Evolutionary conservation across 2,329 filamentous ascomycete species (phyloP), one percentile per base, ranked within the genome.

Genomic region (Ploettnerulaceae sp.): DNA sequence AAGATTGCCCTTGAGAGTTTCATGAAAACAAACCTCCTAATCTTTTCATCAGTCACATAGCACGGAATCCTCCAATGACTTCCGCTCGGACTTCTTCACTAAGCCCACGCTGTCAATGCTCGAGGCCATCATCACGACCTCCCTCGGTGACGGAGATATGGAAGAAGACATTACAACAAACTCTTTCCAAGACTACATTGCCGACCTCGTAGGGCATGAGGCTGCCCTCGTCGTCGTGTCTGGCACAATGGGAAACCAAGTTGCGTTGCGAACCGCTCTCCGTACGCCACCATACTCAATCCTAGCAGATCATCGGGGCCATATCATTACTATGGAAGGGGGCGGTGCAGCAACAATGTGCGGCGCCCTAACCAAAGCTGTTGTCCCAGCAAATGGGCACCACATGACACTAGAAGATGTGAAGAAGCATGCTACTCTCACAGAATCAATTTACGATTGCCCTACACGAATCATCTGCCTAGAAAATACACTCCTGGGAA

Each of bases 201-300:
- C 88, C 14, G 64, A 75, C 21, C 74, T 94, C 4, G 78, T 86
- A 0, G 80, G 81, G 56, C 89, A 94, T 57, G 84, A 89, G 59
- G 81, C 80, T 5, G 85, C 77, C 0, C 71, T 95, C 4, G 81
- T 95, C 42, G 86, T 95, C 41, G 74, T 94, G 47, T 93, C 87
- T 0, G 90, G 90, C 2, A 95, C 89, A 2, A 95, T 95, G 89
- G 89, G 88, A 29, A 96, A 96, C 67, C 89, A 95, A 64, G 71
- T 96, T n/a, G 82, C 84, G 1, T 74, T 95, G 34, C 80, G 89
- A 29, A 76, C 86, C 1, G 84, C 91, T 49, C 74, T 96, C n/a
- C 76, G 72, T 1, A 83, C 86, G 49, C 89, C 90, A 11, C 90
- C 91, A 0, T 81, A 95, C 64, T 77, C 78, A 5, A 77, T 96